Evolutionary conservation across 208 protist genomes (phyloP), one percentile per base, ranked within the genome.

Genomic region (Trypanosoma rangeli): DNA sequence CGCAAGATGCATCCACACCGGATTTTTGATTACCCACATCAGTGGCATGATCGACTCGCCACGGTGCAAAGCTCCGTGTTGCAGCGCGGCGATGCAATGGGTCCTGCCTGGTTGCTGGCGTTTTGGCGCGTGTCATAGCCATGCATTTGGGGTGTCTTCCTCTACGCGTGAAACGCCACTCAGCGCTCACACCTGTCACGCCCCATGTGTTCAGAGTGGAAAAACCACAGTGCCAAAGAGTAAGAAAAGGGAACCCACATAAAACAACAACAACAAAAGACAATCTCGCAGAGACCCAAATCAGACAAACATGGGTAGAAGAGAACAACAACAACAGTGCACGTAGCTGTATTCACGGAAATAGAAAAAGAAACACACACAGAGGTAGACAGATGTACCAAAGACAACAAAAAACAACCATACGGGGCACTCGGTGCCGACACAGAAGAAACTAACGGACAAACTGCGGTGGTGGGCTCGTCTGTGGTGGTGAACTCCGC

Each of bases 391-490:
- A 56, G 9, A 26, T 24, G 28, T 39, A 42, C 9, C 13, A 26
- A 50, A 4, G n/a, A 53, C 1, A 26, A 24, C 20, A 18, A 65
- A 55, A 2, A 55, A 65, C 16, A 55, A 65, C 5, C 31, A 55
- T 20, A 46, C 42, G 15, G 3, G 13, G 42, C 42, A 46, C 42
- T 7, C 7, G 33, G 33, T 7, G 13, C 3, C 3, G 13, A 46
- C 3, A 46, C 42, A 5, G 5, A 46, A 9, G 8, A 7, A 24
- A 31, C 75, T 83, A 96, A 1, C 84, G 84, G 46, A 96, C 79
- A 57, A 85, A 96, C 26, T 85, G 85, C 18, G 90, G 90, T 22
- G 90, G 90, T 16, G 90, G 78, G 37, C 76, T 79, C 10, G 74
- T 91, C 63, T 89, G 86, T 18, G 90, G 83, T 8, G 86, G 83